A percentile compares a stretch with the other conserved stretches of the same genome.
Evolutionary conservation across 805 yeast species (phyloP).

Genomic region (Saccharomycopsis selenospora): DNA sequence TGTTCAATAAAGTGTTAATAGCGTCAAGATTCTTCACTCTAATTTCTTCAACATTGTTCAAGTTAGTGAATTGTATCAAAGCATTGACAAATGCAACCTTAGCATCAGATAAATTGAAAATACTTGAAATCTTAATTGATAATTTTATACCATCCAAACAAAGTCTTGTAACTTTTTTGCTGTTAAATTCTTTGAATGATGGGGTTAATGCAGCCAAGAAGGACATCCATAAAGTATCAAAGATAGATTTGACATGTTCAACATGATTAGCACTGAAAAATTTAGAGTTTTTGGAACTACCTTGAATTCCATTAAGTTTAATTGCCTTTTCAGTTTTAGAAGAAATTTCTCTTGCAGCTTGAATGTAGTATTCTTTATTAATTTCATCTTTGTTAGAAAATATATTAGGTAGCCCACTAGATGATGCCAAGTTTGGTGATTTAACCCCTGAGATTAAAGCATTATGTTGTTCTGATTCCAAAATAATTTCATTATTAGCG

Average conservation of each 20-base stretch:
- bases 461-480: slow-evolving; percentile 90
- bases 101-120: slow-evolving; percentile 77
- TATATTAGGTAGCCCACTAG: slow-evolving; percentile 42
- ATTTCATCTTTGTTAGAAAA: slow-evolving; percentile 63
- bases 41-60: slow-evolving; percentile 73
- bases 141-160: slow-evolving; percentile 83
- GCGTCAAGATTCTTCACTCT: slow-evolving; percentile 77
- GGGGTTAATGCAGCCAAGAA: slow-evolving; percentile 90
- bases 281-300: slow-evolving; percentile 9
- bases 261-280: slow-evolving; percentile 72
- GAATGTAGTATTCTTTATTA: slow-evolving; percentile 77
- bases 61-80: slow-evolving; percentile 75
- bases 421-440: slow-evolving; percentile 28
- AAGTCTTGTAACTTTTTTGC: slow-evolving; percentile 54
- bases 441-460: slow-evolving; percentile 69
- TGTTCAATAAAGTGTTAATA: slow-evolving; percentile 59
- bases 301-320: slow-evolving; percentile 46
- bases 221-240: slow-evolving; percentile 96
- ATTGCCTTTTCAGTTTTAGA: slow-evolving; percentile 82
- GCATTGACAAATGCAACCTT: slow-evolving; percentile 87
- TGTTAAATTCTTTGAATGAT: slow-evolving; percentile 85
- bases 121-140: slow-evolving; percentile 75
- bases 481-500: slow-evolving; percentile 74
- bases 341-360: slow-evolving; percentile 88
- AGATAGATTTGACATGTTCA: slow-evolving; percentile 87